Conservation (phyloP, 768 basidiomycete genomes). For the Mycena galericulata region DNA sequence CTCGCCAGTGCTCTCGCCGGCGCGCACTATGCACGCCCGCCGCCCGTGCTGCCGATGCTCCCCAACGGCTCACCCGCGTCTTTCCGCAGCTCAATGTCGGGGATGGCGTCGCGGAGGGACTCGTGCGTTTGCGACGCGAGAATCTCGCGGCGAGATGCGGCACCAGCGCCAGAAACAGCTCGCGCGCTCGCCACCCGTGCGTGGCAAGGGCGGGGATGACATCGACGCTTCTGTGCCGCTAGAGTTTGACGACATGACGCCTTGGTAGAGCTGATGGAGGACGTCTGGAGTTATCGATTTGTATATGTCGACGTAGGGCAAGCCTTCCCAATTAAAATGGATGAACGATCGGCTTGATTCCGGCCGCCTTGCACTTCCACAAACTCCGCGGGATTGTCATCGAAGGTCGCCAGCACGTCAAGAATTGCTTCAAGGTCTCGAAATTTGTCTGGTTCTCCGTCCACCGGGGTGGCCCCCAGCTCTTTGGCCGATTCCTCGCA, state of each 20-base stretch:
- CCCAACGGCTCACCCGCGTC: constrained; percentile 70
- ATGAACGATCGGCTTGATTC: constrained; percentile 29
- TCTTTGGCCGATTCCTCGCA: constrained; percentile 38
- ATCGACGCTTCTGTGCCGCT: constrained; percentile 60
- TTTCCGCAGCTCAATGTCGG: constrained; percentile 64
- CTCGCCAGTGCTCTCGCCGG: constrained; percentile 79
- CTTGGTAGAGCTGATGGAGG: constrained; percentile 5
- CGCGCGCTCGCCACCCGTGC: constrained; percentile 58
- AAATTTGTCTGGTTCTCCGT: constrained; percentile 21
- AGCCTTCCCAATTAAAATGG: constrained; percentile 11
- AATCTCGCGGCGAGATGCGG: no score
- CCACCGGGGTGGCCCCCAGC: constrained; percentile 31
- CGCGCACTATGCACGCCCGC: constrained; percentile 61
- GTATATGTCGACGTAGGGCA: background rate
- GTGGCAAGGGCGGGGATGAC: constrained; percentile 34
- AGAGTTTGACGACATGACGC: constrained; percentile 64
- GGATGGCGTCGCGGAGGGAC: constrained; percentile 69
- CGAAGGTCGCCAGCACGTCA: constrained; percentile 43
- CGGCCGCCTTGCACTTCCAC: constrained; percentile 31
- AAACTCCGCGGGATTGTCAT: constrained; percentile 31
- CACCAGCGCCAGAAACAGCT: constrained; percentile 62
- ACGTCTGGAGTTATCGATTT: constrained; percentile 7
- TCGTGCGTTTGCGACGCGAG: constrained; percentile 70
- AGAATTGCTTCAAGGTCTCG: constrained; percentile 34
- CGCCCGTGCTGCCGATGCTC: constrained; percentile 77